Base-by-base conservation (phyloP, 2,329 filamentous ascomycete species). In the Periconia sp. region DNA sequence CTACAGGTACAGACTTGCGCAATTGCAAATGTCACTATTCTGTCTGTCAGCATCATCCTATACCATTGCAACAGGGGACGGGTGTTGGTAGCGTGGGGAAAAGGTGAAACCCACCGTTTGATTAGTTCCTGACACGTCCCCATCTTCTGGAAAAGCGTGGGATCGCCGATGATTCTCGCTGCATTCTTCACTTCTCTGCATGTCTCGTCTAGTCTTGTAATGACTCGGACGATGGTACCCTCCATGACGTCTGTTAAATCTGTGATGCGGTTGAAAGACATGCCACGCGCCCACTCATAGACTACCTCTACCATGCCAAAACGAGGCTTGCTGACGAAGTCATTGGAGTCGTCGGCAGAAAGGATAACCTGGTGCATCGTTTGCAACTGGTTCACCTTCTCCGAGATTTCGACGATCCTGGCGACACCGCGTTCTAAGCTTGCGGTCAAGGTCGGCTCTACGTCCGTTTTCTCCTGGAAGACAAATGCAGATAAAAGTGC, bases 241-340 rank as follows among this genome's bases (percentile, higher is more conserved):
- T 99, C 94, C 61, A 97, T 84, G 43, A 99, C 92, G 68, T 97
- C 92, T 6, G 94, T 99, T 65, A 99, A 74, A 55, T 92, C 88
- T 0, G 92, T 97, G 56, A 99, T 99, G 54, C 94, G 92, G 73
- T 95, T 95, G 79, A 99, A 99, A 38, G 89, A 92, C 90, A 97
- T 97, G 18, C 94, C 94, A 36, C 90, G 80, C 8, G 94, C 94
- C 94, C 94, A 99, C 71, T 99, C 94, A 68, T 97, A 96, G 23
- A 99, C 95, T 0, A 99, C 94, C 71, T 99, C 94, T 67, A 96
- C 91, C 42, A 99, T 81, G 1, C 92, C 94, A 66, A 99, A 99
- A 8, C 92, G 82, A 2, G 92, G 90, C 40, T 86, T 81, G 46
- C 85, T 90, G 24, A 89, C 87, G 63, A 96, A 96, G 70, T 97